phyloP scores from a whole-genome alignment of 306 rosid species.

The Sicyos edulis region DNA sequence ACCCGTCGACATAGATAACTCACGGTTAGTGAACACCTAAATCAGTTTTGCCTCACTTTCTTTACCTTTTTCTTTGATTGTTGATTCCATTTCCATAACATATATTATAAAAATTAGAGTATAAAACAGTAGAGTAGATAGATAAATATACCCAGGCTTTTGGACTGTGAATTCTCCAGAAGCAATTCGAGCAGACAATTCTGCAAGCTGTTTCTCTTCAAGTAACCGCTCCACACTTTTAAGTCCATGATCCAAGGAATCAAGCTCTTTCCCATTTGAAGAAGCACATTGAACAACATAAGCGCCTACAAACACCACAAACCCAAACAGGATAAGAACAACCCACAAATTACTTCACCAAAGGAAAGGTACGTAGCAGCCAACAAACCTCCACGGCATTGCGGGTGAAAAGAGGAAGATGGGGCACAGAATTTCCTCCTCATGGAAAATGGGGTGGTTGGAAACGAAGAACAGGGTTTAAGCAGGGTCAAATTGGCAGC shows the following conservation, averaged over 20 bases:
- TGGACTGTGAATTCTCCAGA: slow-evolving; percentile 75
- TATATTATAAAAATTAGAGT: not conserved
- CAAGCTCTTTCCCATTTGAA: slow-evolving; percentile 63
- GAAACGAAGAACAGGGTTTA: slow-evolving; percentile 31
- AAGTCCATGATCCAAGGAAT: slow-evolving; percentile 34
- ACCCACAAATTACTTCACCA: not conserved
- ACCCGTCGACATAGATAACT: too few relatives aligned
- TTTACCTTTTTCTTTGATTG: too few relatives aligned
- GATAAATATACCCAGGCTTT: slow-evolving; percentile 44
- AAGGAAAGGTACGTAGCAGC: not conserved
- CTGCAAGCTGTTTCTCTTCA: slow-evolving; percentile 55
- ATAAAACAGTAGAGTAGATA: not conserved
- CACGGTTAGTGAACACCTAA: too few relatives aligned
- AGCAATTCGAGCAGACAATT: slow-evolving; percentile 67
- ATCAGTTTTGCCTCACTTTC: too few relatives aligned
- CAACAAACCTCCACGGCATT: slow-evolving; percentile 37
- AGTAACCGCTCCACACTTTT: slow-evolving; percentile 35
- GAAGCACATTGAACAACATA: slow-evolving; percentile 40
- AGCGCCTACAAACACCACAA: slow-evolving; percentile 33
- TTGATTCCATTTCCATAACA: too few relatives aligned
- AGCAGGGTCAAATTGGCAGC: slow-evolving; percentile 47
- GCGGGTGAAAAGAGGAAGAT: slow-evolving; percentile 24
- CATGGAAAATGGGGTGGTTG: slow-evolving; percentile 30
- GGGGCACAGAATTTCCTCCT: slow-evolving; percentile 25
- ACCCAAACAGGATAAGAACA: not conserved